Evolutionary conservation across 2,329 filamentous ascomycete genomes (phyloP).

Genomic region (Fusarium verrucosum): DNA sequence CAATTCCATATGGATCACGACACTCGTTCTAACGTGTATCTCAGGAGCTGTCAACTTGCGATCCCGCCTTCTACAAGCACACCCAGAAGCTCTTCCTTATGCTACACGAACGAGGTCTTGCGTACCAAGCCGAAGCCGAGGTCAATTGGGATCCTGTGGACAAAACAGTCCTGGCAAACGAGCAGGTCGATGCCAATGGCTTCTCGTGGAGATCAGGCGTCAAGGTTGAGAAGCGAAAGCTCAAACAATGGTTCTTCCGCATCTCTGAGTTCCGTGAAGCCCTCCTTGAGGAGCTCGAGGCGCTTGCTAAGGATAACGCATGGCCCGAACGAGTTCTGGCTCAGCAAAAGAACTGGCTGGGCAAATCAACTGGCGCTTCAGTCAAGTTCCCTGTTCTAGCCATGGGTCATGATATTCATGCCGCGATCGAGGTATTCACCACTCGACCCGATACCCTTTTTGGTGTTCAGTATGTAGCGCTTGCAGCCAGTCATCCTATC

Average conservation of each 20-base stretch:
- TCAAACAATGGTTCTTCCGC: conserved; percentile 91
- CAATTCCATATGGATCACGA: no score
- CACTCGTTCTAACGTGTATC: conserved; percentile 15
- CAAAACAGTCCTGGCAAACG: conserved; percentile 88
- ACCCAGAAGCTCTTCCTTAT: conserved; percentile 87
- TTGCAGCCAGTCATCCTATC: conserved; percentile 77
- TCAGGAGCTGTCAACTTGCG: conserved; percentile 85
- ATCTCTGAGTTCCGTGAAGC: conserved; percentile 82
- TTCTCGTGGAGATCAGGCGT: conserved; percentile 88
- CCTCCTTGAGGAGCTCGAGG: conserved; percentile 75
- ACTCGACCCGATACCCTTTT: conserved; percentile 88
- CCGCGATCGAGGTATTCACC: conserved; percentile 78
- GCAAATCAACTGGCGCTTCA: conserved; percentile 76
- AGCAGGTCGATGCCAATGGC: conserved; percentile 89
- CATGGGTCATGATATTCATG: conserved; percentile 51
- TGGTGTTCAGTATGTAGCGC: conserved; percentile 84
- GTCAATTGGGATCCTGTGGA: conserved; percentile 94
- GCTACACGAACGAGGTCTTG: conserved; percentile 76
- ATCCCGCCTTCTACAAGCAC: conserved; percentile 87
- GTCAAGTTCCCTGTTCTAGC: conserved; percentile 73
- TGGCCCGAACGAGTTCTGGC: conserved; percentile 87
- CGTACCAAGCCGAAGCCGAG: conserved; percentile 82
- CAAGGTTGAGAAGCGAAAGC: conserved; percentile 78
- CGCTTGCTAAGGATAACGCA: conserved; percentile 66
- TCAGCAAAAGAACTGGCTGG: conserved; percentile 91